These are phyloP conservation scores for Dendrocalamus sinicus DNA, from an alignment of 176 grass and related monocot genomes.

Conservation along the genomic window DNA sequence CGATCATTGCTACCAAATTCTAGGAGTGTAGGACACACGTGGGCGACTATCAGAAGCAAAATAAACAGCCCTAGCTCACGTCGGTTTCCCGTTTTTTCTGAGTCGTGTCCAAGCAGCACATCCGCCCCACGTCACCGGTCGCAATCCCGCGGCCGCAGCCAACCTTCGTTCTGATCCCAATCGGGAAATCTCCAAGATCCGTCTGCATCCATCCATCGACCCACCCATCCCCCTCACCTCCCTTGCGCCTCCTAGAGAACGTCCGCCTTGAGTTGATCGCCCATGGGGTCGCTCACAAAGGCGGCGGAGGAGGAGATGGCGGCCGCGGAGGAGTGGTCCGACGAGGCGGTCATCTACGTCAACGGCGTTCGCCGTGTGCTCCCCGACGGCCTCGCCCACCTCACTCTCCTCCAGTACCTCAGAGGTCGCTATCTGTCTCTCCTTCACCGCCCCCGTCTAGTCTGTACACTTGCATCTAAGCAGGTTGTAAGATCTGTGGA, in stretches of 20 bases:
- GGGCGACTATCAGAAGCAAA: too few relatives aligned
- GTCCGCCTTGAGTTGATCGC: background rate
- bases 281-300: constrained; percentile 78
- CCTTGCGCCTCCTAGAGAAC: background rate
- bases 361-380: constrained; percentile 88
- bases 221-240: background rate
- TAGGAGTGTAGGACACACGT: too few relatives aligned
- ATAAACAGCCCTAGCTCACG: too few relatives aligned
- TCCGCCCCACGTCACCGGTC: too few relatives aligned
- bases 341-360: constrained; percentile 79
- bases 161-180: too few relatives aligned
- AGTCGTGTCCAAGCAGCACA: too few relatives aligned
- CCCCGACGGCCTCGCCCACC: constrained; percentile 84
- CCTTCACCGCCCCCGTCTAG: background rate
- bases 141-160: too few relatives aligned
- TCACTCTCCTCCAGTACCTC: constrained; percentile 95
- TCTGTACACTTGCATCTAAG: background rate
- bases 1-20: too few relatives aligned
- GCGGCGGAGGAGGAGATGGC: constrained; percentile 46
- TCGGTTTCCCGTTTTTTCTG: too few relatives aligned
- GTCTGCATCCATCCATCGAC: too few relatives aligned
- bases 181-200: too few relatives aligned
- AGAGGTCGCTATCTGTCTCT: constrained; percentile 53
- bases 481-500: background rate
- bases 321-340: constrained; percentile 67